Evolutionary conservation across 208 protist genomes (phyloP), one percentile per base, ranked within the genome.

Genomic region (Acanthamoeba healyi): DNA sequence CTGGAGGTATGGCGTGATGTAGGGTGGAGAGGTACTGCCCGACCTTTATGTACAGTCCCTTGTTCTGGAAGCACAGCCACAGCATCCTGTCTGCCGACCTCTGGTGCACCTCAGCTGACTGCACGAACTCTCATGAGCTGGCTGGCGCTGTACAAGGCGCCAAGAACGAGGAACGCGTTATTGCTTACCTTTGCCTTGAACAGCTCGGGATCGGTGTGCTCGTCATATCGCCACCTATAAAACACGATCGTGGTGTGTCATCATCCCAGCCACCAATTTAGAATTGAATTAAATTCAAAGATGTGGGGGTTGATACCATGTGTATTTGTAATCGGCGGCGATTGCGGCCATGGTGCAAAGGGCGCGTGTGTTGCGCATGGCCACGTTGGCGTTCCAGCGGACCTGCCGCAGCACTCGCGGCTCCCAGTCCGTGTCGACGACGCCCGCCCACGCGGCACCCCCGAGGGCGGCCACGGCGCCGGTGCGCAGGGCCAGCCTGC

Each of bases 11-110:
- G 42, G 98, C 96, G 84, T 99, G 98, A 86, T 98, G 98, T 94
- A 99, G 96, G 72, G 98, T 98, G 19, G 98, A 97, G 63, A 99
- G 98, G 54, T 98, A 97, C 90, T 99, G 98, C 5, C 98, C 98
- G 10, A 98, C 97, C 95, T 99, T 99, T 9, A 99, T 98, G 96
- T 99, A 99, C 9, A 99, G 70, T 7, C 70, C 70, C 36, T 81
- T 81, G 70, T 81, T 81, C 38, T 42, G 17, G 22, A 51, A 49
- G 22, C 70, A 81, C 24, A 81, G 70, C 42, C 70, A 49, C 36
- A 81, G 36, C n/a, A 88, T 26, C 79, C 49, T 54, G 1, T 88
- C 79, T 6, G 79, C 79, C 3, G 44, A 63, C 12, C 79, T 32
- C 49, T 88, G 42, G 44, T 88, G 79, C 17, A 88, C 79, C 22